Evolutionary conservation across 2,329 filamentous ascomycete genomes (phyloP), one percentile per base, ranked within the genome.

Genomic region (Trichoderma cornu-damae): DNA sequence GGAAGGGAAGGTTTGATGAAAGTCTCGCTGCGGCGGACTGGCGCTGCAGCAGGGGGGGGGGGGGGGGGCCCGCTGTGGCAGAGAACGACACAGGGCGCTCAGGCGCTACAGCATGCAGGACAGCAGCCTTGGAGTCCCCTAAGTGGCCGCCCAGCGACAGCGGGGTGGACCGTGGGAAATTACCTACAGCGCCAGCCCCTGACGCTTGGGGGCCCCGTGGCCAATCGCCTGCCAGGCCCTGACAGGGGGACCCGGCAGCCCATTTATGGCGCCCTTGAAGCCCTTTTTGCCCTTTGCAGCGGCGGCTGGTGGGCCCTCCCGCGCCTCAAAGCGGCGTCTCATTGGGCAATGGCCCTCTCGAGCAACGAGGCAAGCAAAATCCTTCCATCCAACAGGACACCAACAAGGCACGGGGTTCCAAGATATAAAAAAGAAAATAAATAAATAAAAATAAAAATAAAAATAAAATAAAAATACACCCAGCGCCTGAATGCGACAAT

Each of bases 31-130:
- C 18, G 43, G 14, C 34, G 35, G 24, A n/a, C 37, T 24, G 26
- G 26, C 26, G 26, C 26, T 28, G 26, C 26, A 8, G 26, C 26
- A 28, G 26, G 26, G 18, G 11, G 16, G 32, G 34, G 26, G 26
- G 18, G 11, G 16, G 32, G 34, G 30, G 43, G 20, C 43, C 52
- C 43, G 52, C 43, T 40, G 50, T 35, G 50, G 51, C 51, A 47
- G 43, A n/a, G 43, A 32, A 26, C 43, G 16, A 8, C 34, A 53
- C 50, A 53, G 50, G 40, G 40, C 38, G 26, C 40, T 34, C 42
- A 28, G 37, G 44, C 54, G 26, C 54, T 57, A 42, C 46, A 57
- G 54, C 54, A 51, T 49, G 44, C 54, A 57, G 44, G 46, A 57
- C 54, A 57, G 54, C 54, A 46, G 24, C 46, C 37, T 35, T 28